phyloP scores from a whole-genome alignment of 164 flowering plant genomes.

The Brasenia schreberi region DNA sequence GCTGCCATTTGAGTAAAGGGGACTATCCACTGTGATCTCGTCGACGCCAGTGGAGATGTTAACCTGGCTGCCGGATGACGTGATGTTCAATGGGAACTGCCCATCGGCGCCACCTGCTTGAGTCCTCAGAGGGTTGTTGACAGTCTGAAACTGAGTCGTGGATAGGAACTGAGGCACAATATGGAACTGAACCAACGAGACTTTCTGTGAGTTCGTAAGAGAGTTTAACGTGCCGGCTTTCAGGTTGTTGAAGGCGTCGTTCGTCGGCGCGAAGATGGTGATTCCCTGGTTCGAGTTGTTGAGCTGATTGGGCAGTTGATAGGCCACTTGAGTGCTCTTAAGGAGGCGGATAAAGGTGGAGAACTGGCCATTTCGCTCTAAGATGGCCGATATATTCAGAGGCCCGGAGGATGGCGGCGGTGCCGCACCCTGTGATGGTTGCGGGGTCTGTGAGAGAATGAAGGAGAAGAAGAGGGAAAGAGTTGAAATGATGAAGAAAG shows the following conservation, averaged over 20 bases:
- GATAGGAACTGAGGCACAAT: constrained; percentile 39
- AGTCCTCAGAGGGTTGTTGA: constrained; percentile 73
- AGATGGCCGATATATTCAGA: constrained; percentile 15
- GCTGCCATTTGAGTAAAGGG: constrained; percentile 39
- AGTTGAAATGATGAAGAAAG: background rate
- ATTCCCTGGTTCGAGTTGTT: constrained; percentile 59
- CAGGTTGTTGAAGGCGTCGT: constrained; percentile 53
- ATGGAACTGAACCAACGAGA: constrained; percentile 55
- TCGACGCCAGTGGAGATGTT: constrained; percentile 56
- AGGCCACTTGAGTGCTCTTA: constrained; percentile 23
- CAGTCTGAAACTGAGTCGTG: constrained; percentile 53
- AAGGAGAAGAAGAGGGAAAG: background rate
- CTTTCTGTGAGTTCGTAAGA: constrained; percentile 42
- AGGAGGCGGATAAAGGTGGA: constrained; percentile 24
- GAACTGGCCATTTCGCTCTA: constrained; percentile 21
- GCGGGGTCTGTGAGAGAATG: background rate
- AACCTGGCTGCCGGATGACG: constrained; percentile 47
- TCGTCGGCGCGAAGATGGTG: constrained; percentile 69
- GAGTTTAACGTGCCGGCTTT: constrained; percentile 61
- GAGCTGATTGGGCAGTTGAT: constrained; percentile 54
- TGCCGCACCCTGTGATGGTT: constrained; percentile 1
- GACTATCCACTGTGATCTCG: constrained; percentile 36
- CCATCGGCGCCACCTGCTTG: constrained; percentile 53
- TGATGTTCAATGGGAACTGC: constrained; percentile 53
- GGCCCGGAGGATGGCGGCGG: constrained; percentile 24